Percentiles rank a stretch among this genome's conserved stretches.
These are phyloP conservation scores for Apophysomyces trapeziformis DNA, from an alignment of 371 early-diverging fungal genomes.

Conservation along the genomic window DNA sequence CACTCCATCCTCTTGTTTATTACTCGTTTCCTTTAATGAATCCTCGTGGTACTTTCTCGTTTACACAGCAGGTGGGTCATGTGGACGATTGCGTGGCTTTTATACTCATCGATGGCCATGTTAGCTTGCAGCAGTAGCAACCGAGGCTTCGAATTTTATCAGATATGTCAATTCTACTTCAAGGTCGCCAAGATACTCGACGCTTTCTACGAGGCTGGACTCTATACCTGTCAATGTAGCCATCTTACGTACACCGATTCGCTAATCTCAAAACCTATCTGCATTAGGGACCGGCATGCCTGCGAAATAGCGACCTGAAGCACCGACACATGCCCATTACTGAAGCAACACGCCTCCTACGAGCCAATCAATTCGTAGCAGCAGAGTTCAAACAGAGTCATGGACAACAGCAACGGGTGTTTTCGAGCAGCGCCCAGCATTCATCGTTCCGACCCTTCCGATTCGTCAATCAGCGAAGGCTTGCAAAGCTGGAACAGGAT, in stretches of 20 bases:
- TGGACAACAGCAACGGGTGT: constrained; percentile 13
- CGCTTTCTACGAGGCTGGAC: background rate
- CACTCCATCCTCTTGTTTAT: background rate
- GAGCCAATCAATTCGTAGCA: background rate
- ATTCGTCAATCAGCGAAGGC: constrained; percentile 50
- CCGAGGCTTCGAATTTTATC: constrained; percentile 21
- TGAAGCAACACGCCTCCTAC: constrained; percentile 11
- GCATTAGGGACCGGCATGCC: constrained; percentile 4
- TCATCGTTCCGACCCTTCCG: constrained; percentile 28
- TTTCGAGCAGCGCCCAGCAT: constrained; percentile 15
- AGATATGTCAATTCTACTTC: constrained; percentile 15
- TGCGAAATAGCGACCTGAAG: background rate
- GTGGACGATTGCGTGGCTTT: background rate
- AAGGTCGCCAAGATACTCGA: background rate
- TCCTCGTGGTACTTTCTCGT: constrained; percentile 17
- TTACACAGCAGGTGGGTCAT: constrained; percentile 22
- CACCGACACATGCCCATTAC: constrained; percentile 3
- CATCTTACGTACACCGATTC: background rate
- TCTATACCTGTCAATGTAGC: background rate
- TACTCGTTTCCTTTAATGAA: constrained; percentile 16
- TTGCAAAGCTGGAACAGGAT: constrained; percentile 69
- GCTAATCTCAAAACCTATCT: background rate
- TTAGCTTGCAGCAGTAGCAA: constrained; percentile 22
- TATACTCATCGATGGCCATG: background rate
- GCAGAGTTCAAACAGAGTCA: background rate